Percentiles rank a stretch among this genome's conserved stretches.
phyloP scores from a whole-genome alignment of 1,284 basidiomycete species.

The Sporisorium scitamineum region DNA sequence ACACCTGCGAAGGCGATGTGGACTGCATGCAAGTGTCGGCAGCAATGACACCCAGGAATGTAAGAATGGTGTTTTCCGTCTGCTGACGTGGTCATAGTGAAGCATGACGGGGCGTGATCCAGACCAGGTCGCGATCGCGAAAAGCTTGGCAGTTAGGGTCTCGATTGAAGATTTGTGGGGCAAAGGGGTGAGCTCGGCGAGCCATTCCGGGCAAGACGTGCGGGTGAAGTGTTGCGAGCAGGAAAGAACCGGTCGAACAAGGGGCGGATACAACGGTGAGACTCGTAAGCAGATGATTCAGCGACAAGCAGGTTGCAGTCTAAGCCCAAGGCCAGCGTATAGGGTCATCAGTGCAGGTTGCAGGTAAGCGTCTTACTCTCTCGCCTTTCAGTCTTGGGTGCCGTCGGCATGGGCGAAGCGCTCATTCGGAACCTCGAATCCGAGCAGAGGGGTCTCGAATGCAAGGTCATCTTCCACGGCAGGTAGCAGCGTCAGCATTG shows the following conservation, averaged over 20 bases:
- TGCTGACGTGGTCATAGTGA: not conserved
- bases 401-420: not conserved
- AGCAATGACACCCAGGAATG: conserved; percentile 2
- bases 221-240: not conserved
- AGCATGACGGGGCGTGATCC: not conserved
- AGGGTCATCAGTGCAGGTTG: not conserved
- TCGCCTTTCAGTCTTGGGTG: not conserved
- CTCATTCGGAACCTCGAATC: not conserved
- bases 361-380: not conserved
- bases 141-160: conserved; percentile 28
- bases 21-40: not conserved
- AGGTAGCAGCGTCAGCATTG: too few species aligned
- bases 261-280: conserved; percentile 23
- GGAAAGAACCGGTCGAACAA: conserved; percentile 15
- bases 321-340: not conserved
- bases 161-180: conserved; percentile 4
- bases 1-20: too few species aligned
- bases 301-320: not conserved
- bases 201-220: not conserved
- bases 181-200: not conserved
- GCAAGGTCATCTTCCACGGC: too few species aligned
- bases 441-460: not conserved
- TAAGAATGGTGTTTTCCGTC: not conserved
- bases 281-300: not conserved
- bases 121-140: not conserved